A percentile compares a stretch with the other conserved stretches of the same genome.
phyloP scores from a whole-genome alignment of 202 grass and related monocot genomes.

The Schoenoplectus tabernaemontani region DNA sequence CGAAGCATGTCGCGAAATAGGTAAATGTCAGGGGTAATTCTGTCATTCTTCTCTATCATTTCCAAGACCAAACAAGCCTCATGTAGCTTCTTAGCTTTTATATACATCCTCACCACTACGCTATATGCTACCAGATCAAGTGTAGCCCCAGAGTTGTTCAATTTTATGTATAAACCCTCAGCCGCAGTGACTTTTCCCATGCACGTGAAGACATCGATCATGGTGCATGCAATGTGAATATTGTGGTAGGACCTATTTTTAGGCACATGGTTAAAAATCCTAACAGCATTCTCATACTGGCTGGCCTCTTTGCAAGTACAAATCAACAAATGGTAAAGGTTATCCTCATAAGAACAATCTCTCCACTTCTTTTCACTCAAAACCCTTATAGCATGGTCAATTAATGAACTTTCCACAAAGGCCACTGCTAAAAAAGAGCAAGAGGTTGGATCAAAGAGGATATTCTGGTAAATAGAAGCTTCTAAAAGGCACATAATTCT shows the following conservation, averaged over 20 bases:
- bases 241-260: conserved; percentile 23
- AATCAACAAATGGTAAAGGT: conserved; percentile 81
- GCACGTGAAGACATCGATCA: conserved; percentile 78
- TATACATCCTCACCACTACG: conserved; percentile 75
- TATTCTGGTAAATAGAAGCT: conserved; percentile 59
- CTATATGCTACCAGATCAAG: conserved; percentile 92
- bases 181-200: conserved; percentile 59
- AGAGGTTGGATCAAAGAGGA: conserved; percentile 73
- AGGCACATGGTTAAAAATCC: conserved; percentile 52
- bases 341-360: conserved; percentile 72
- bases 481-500: conserved; percentile 51
- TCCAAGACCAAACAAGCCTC: conserved; percentile 71
- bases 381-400: conserved; percentile 67
- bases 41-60: conserved; percentile 63
- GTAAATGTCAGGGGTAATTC: conserved; percentile 82
- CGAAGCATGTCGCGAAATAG: conserved; percentile 90
- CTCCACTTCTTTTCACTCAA: conserved; percentile 73
- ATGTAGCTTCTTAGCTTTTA: conserved; percentile 47
- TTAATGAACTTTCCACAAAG: conserved; percentile 64
- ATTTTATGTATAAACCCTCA: conserved; percentile 52
- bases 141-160: conserved; percentile 39
- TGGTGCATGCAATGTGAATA: conserved; percentile 63
- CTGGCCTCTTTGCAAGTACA: conserved; percentile 81
- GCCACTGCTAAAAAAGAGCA: conserved; percentile 64
- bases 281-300: conserved; percentile 47